These are phyloP conservation scores for Leonotis leonurus DNA, from an alignment of 257 asterid genomes.

Conservation along the genomic window DNA sequence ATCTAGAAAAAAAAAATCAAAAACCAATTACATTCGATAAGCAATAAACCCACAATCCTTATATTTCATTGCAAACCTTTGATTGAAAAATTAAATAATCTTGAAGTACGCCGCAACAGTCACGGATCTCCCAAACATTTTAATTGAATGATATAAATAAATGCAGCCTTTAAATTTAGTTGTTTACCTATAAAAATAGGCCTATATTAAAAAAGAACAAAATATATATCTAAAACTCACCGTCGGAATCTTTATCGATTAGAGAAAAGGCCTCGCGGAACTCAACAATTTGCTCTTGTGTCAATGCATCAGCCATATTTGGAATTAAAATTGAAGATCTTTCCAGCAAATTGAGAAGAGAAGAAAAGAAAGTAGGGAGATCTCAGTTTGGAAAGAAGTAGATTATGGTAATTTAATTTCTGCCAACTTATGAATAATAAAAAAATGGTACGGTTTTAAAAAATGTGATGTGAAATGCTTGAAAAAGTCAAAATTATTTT, in stretches of 20 bases:
- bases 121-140: too few species aligned
- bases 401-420: background rate
- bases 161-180: too few species aligned
- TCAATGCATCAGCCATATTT: slow-evolving; percentile 43
- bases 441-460: background rate
- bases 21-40: too few species aligned
- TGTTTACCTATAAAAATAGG: too few species aligned
- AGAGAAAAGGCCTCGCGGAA: slow-evolving; percentile 48
- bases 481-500: slow-evolving; percentile 19
- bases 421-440: slow-evolving; percentile 3
- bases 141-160: too few species aligned
- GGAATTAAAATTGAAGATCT: background rate
- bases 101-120: too few species aligned
- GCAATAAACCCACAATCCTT: too few species aligned
- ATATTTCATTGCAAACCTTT: too few species aligned
- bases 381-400: background rate
- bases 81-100: too few species aligned
- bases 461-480: slow-evolving; percentile 9
- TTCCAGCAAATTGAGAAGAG: background rate
- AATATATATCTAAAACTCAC: too few species aligned
- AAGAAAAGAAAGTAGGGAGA: background rate
- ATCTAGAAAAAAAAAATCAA: too few species aligned
- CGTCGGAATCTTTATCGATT: slow-evolving; percentile 51
- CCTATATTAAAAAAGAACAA: too few species aligned
- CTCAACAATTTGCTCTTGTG: slow-evolving; percentile 46